Conservation (phyloP, 805 yeast genomes). For the Cyberlindnera mrakii region DNA sequence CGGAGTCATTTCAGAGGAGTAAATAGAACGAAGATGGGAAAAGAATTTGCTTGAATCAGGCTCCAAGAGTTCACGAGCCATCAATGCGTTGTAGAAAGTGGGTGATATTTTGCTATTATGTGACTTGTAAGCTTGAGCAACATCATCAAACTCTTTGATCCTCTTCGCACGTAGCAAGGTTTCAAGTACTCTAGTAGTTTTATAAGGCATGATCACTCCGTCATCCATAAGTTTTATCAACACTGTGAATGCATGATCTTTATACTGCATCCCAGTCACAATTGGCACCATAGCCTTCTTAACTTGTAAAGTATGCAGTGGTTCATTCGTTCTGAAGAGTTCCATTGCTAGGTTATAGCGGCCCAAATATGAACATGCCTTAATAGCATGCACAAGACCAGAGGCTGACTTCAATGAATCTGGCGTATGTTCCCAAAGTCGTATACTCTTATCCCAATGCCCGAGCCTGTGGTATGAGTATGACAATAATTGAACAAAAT, state of each 20-base stretch:
- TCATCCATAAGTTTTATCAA: neutral
- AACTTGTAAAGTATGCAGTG: constrained; percentile 3
- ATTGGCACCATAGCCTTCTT: constrained; percentile 6
- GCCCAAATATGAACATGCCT: constrained; percentile 5
- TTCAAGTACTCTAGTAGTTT: constrained; percentile 1
- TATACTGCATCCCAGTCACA: constrained; percentile 3
- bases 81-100: constrained; percentile 6
- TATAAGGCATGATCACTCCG: constrained; percentile 2
- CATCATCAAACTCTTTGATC: constrained; percentile 6
- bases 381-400: constrained; percentile 6
- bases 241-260: constrained; percentile 2
- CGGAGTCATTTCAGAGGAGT: constrained; percentile 5
- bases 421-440: constrained; percentile 5
- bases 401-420: neutral
- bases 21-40: constrained; percentile 2
- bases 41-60: constrained; percentile 3
- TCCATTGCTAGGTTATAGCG: constrained; percentile 4
- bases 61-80: constrained; percentile 3
- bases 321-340: neutral
- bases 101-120: neutral
- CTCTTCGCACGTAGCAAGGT: neutral
- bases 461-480: constrained; percentile 8
- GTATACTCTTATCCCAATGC: constrained; percentile 1
- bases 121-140: constrained; percentile 1
- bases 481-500: constrained; percentile 4